Base-by-base conservation (phyloP, 2,329 filamentous ascomycete genomes). In the Chaetoscypha palmicola region DNA sequence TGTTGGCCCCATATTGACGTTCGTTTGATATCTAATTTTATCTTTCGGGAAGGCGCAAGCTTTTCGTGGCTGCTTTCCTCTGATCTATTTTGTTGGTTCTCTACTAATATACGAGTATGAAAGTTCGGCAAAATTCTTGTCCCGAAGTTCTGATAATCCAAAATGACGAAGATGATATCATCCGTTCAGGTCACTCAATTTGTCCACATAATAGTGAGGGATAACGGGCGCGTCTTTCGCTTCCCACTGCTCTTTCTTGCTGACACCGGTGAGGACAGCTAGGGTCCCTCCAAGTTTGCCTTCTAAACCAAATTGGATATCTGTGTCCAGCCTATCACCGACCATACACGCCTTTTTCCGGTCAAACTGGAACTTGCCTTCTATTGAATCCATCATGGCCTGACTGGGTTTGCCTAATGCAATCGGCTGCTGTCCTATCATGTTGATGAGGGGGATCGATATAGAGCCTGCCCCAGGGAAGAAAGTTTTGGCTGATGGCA, bases 381-480 rank as follows among this genome's bases (percentile, higher is more conserved):
- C 91, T 45, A 98, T 85, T 2, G 92, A 89, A 64, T 97, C 91
- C 91, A 98, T 95, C 92, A 98, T 98, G 3, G 91, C 91, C 69
- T 95, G 89, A 62, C 88, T 95, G 2, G 92, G 92, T 69, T 98
- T 98, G 1, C 92, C 92, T 31, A 97, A 69, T 2, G 86, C 81
- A 23, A 88, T 66, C 1, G 92, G 91, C 57, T 84, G 73, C 62
- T 77, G 67, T 2, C 74, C 74, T 14, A 76, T 71, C 72, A 87
- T 87, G 62, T 84, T 83, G 42, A 83, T 72, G 47, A 98, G 67
- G 2, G 89, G 87, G 20, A 86, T 79, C 38, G 83, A 81, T 51
- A 87, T 82, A 2, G 86, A 83, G 1, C 92, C 92, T 1, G 92
- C 92, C 5, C 92, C 92, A 1, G 92, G 89, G 66, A 98, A 97